Evolutionary conservation across 2,329 filamentous ascomycete genomes (phyloP), one percentile per base, ranked within the genome.

Genomic region (Hypoxylon sp.): DNA sequence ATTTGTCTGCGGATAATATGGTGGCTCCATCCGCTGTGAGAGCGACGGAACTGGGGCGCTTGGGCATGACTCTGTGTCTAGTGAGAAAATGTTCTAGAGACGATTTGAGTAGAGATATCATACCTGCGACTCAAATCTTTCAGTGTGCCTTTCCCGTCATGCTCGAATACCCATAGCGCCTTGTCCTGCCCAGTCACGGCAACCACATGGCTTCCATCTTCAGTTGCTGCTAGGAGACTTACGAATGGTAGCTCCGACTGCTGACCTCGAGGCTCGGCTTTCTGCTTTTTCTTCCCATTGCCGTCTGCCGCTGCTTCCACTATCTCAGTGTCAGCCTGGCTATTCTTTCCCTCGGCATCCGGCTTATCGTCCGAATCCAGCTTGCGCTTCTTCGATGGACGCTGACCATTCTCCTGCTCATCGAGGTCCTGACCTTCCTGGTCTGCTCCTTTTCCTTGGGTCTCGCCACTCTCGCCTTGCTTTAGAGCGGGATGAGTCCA

Each of bases 141-240:
- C 26, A 97, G 79, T 2, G 79, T 79, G 1, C 89, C 91, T 54
- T 85, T 78, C 1, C 83, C 80, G 28, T 87, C 84, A 63, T 94
- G 83, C 70, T 88, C 83, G 75, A 98, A 92, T 0, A 97, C 92
- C 77, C 92, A 92, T 40, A 99, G 84, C 51, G 87, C 89, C 81
- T 99, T 99, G 82, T 98, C 96, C 73, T 97, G 93, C n/a, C 87
- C 90, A 7, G 93, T 97, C 28, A 96, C 87, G 20, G 89, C 91
- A 42, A 97, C 81, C 18, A 96, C 77, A 79, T 97, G 83, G 42
- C 85, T 83, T 12, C 89, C 87, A 69, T 91, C 83, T 12, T 82
- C 77, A 0, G 93, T 90, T 26, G 86, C 80, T 20, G 86, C 82
- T 68, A 97, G 76, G 67, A 90, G 87, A 62, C 89, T 90, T 57